Base-by-base conservation (phyloP, 2,329 filamentous ascomycete genomes). In the Aspergillus sergii region DNA sequence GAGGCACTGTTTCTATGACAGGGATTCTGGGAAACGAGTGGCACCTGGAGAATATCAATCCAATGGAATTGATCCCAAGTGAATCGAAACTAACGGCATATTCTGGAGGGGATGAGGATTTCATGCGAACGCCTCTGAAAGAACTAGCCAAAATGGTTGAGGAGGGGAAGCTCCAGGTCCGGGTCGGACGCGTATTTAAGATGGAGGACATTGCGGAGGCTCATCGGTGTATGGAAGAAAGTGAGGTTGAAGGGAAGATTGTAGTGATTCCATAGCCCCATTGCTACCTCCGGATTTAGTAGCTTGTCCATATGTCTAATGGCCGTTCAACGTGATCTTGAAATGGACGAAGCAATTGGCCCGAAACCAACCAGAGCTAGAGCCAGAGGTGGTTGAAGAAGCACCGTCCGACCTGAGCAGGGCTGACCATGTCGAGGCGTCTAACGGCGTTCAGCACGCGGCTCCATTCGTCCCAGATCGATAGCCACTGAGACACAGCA, bases 181-280 rank as follows among this genome's bases (percentile, higher is more conserved):
- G 73, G 55, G 70, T 83, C 39, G 81, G 81, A 10, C 79, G 75
- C 68, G 74, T 76, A 0, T 82, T 83, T 63, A 69, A 71, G 57
- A 70, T 83, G 45, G 78, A 82, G 50, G 73, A 83, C 57, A 82
- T 84, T 71, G 79, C 77, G 1, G 76, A 82, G 62, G 82, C 80
- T 3, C 81, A 83, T 72, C 67, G 71, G 23, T 71, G 72, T 51
- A 83, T 83, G 81, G 81, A 83, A 62, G 72, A 75, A 53, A 81
- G 80, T 64, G 73, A 69, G 43, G 81, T 79, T 0, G 76, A 76
- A 12, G 82, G 80, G 12, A 83, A 83, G 66, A 78, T 83, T 56
- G 81, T 83, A 3, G 73, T 83, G n/a, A 14, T 51, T 32, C 48
- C 48, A 51, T 51, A 51, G 28, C 5, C 11, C 9, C 4, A n/a